A percentile compares a stretch with the other conserved stretches of the same genome.
Evolutionary conservation across 2,329 filamentous ascomycete species (phyloP).

Genomic region (Alternaria gansuensis): DNA sequence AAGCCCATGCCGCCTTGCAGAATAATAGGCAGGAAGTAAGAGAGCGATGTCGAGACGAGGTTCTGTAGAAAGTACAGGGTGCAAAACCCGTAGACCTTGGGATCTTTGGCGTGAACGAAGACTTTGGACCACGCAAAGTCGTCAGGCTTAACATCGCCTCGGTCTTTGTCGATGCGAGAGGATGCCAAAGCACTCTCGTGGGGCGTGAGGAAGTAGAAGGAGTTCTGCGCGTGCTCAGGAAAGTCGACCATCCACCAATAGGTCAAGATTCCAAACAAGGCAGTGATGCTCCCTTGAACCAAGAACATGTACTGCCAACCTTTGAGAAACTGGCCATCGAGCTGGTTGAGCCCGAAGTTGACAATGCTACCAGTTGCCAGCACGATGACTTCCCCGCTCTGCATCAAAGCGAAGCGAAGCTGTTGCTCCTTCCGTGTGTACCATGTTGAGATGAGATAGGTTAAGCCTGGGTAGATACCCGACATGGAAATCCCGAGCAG

Average conservation of each 20-base stretch:
- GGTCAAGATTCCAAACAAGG: constrained; percentile 65
- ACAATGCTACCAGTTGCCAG: constrained; percentile 72
- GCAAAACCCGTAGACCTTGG: constrained; percentile 71
- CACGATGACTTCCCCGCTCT: constrained; percentile 70
- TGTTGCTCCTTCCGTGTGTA: constrained; percentile 72
- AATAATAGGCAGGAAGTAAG: constrained; percentile 72
- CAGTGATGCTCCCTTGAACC: constrained; percentile 69
- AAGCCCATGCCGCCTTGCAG: constrained; percentile 60
- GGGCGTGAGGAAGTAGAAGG: constrained; percentile 65
- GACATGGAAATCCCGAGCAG: constrained; percentile 71
- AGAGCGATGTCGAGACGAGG: constrained; percentile 70
- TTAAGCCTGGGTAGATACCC: constrained; percentile 52
- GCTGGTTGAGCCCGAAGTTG: constrained; percentile 73
- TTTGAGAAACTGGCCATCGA: constrained; percentile 65
- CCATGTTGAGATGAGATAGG: constrained; percentile 69
- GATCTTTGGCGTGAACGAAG: constrained; percentile 65
- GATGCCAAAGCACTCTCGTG: constrained; percentile 66
- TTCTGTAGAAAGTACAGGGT: constrained; percentile 73
- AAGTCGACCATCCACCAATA: constrained; percentile 78
- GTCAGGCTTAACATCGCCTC: constrained; percentile 67
- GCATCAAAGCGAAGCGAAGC: constrained; percentile 70
- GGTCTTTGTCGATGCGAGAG: constrained; percentile 67
- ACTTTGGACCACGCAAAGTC: constrained; percentile 65
- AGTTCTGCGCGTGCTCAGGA: constrained; percentile 67
- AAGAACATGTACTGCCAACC: constrained; percentile 68